phyloP scores from a whole-genome alignment of 2,329 filamentous ascomycete species.

The Fusarium illudens region DNA sequence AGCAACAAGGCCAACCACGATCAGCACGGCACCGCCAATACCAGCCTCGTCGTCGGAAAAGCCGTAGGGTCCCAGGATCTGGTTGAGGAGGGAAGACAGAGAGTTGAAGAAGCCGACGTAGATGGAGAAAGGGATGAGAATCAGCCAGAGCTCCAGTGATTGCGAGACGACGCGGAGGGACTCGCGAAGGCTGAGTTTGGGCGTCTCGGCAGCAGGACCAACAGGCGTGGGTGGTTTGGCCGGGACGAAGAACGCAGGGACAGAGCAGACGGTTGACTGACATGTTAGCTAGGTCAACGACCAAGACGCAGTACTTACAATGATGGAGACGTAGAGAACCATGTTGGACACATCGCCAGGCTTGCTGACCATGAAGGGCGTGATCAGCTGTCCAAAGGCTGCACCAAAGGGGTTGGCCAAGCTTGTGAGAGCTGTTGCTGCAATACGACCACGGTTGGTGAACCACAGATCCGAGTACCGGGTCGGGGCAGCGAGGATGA shows the following conservation, averaged over 20 bases:
- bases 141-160: constrained; percentile 79
- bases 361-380: constrained; percentile 76
- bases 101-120: constrained; percentile 97
- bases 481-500: constrained; percentile 88
- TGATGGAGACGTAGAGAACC: constrained; percentile 85
- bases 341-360: constrained; percentile 76
- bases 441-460: constrained; percentile 81
- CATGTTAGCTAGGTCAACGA: constrained; percentile 17
- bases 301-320: constrained; percentile 61
- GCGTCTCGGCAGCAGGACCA: constrained; percentile 70
- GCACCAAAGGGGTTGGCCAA: constrained; percentile 91
- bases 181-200: constrained; percentile 61
- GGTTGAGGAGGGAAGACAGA: constrained; percentile 85
- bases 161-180: constrained; percentile 61
- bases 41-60: constrained; percentile 86
- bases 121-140: constrained; percentile 81
- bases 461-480: constrained; percentile 97
- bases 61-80: constrained; percentile 86
- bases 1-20: constrained; percentile 83
- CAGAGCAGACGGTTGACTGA: constrained; percentile 57
- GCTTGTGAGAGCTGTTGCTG: constrained; percentile 84
- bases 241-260: constrained; percentile 86
- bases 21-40: constrained; percentile 88
- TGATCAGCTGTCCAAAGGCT: constrained; percentile 86
- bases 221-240: constrained; percentile 78